Evolutionary conservation across 139 green algal genomes (phyloP).

Genomic region (Chlorella sorokiniana): DNA sequence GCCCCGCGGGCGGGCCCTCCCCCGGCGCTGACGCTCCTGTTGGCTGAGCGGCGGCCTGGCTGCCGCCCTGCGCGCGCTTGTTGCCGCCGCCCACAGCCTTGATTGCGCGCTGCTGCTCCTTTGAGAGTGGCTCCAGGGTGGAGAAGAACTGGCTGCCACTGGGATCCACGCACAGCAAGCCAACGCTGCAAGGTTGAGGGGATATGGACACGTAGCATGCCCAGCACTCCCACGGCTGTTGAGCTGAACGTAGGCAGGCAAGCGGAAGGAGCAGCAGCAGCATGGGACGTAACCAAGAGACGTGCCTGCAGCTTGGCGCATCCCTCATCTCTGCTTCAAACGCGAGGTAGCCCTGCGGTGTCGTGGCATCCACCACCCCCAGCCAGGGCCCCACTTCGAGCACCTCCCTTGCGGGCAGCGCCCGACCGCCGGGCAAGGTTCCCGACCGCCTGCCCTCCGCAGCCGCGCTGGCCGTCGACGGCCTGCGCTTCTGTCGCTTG

Average conservation of each 20-base stretch:
- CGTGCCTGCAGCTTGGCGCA: conserved; percentile 4
- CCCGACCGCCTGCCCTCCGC: no score
- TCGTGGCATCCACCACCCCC: neutral
- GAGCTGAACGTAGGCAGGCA: no score
- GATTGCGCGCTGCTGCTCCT: conserved; percentile 16
- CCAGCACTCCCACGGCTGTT: no score
- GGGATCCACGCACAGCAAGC: neutral
- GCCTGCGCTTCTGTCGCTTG: no score
- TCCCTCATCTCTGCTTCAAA: conserved; percentile 14
- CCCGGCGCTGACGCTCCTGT: neutral
- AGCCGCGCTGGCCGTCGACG: no score
- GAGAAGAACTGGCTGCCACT: conserved; percentile 20
- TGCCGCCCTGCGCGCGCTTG: conserved; percentile 1
- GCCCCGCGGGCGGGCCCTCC: neutral
- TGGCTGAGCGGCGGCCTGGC: neutral
- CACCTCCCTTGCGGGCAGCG: neutral
- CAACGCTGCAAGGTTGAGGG: neutral
- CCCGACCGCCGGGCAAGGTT: no score
- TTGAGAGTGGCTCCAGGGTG: conserved; percentile 18
- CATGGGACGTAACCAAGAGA: neutral
- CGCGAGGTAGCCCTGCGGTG: neutral
- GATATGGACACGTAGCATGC: no score
- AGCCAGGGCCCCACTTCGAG: neutral
- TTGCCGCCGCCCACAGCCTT: neutral
- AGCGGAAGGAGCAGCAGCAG: no score